Percentiles rank a stretch among this genome's conserved stretches.
Conservation (phyloP, 331 rosid genomes). For the Arachis monticola region DNA sequence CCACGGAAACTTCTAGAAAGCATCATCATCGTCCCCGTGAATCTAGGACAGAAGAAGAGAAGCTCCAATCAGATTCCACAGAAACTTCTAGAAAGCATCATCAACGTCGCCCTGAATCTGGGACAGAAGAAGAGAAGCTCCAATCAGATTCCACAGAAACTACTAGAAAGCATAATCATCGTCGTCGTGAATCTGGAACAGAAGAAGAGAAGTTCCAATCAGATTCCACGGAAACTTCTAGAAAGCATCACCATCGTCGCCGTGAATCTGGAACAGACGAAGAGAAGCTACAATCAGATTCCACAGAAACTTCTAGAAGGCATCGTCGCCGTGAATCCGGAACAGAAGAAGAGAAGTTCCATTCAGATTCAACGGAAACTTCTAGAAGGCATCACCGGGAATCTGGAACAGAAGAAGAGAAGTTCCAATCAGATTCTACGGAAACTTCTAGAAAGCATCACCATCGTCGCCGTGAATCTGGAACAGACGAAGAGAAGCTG, state of each 20-base stretch:
- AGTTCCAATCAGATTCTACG: neutral
- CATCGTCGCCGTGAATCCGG: neutral
- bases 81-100: too few relatives aligned
- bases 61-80: too few relatives aligned
- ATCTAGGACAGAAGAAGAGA: too few relatives aligned
- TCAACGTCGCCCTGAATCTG: too few relatives aligned
- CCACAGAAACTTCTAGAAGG: neutral
- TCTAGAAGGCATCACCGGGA: neutral
- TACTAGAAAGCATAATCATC: neutral
- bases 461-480: neutral
- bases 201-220: neutral
- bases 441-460: neutral
- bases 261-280: neutral
- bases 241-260: neutral
- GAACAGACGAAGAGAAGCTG: slow-evolving; percentile 2
- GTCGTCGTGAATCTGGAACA: neutral
- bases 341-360: slow-evolving; percentile 15
- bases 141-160: too few relatives aligned
- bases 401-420: neutral
- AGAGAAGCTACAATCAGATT: neutral
- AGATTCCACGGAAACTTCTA: neutral
- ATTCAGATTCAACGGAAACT: neutral
- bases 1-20: too few relatives aligned
- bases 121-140: too few relatives aligned
- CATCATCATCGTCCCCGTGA: too few relatives aligned